These are phyloP conservation scores for Ophiocordyceps camponoti-saundersi DNA, from an alignment of 2,329 filamentous ascomycete species.

Conservation along the genomic window DNA sequence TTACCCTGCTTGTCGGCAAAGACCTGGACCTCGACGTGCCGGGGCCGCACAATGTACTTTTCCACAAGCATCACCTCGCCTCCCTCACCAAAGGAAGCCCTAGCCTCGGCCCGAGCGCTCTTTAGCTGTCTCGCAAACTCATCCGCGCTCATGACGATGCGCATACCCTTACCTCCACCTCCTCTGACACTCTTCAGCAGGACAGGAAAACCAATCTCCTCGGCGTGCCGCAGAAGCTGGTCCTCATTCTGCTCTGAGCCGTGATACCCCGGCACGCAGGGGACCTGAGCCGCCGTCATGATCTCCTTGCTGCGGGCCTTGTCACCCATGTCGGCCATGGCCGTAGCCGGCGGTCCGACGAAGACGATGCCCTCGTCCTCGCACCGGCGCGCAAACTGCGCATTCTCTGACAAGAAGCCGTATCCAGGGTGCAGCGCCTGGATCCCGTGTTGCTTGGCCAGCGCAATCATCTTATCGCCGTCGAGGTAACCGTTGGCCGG, in stretches of 20 bases:
- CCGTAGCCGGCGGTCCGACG: constrained; percentile 73
- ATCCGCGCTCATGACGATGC: constrained; percentile 49
- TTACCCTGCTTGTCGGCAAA: constrained; percentile 70
- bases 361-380: constrained; percentile 83
- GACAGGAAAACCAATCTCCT: constrained; percentile 51
- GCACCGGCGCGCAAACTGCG: constrained; percentile 74
- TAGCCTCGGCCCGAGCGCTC: constrained; percentile 59
- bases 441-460: constrained; percentile 74
- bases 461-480: constrained; percentile 75
- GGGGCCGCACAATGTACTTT: constrained; percentile 59
- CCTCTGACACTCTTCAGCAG: constrained; percentile 67
- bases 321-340: constrained; percentile 81
- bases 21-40: constrained; percentile 81
- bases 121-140: constrained; percentile 56
- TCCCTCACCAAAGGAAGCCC: constrained; percentile 65
- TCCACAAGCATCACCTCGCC: constrained; percentile 72
- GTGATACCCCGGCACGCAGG: constrained; percentile 93
- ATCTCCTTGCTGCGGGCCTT: constrained; percentile 91
- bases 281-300: constrained; percentile 88
- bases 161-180: constrained; percentile 73
- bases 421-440: constrained; percentile 92
- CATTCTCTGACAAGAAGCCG: constrained; percentile 89
- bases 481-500: constrained; percentile 79
- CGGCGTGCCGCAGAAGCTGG: constrained; percentile 49
- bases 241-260: constrained; percentile 60